Base-by-base conservation (phyloP, 768 basidiomycete genomes). In the Leccinum longicurvipes region DNA sequence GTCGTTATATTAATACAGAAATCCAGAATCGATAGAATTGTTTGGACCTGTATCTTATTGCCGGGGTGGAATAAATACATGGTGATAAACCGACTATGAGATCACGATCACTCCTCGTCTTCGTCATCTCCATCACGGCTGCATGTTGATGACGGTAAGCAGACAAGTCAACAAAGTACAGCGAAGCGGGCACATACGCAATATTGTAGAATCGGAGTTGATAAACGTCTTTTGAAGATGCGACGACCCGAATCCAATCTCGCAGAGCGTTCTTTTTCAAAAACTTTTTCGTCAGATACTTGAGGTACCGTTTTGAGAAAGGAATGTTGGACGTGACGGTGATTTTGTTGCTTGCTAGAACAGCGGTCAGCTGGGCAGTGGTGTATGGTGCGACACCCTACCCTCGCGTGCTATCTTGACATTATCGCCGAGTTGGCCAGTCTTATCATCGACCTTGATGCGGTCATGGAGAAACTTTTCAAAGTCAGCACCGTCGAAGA, bases 201-300 rank as follows among this genome's bases (percentile, higher is more conserved):
- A 93, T 89, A 72, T 93, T 93, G 80, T 91, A 95, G 89, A 95
- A 96, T 64, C 88, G 84, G 62, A 99, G 86, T 68, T 94, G 86
- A 77, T 98, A 99, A 66, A 81, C 83, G 72, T 97, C 92, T 79
- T 98, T 97, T 52, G 85, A 82, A 28, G 93, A 87, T 41, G 97
- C 93, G 63, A 98, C 93, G 63, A 99, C 96, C 54, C 93, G 94
- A 72, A 98, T 93, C 91, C 93, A 98, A 77, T 98, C 95, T 63
- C 94, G 87, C 66, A 97, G 82, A 45, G 81, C 77, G 78, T 95
- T 94, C 85, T 97, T 97, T 84, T 98, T 98, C 76, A 98, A 82
- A 83, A 93, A 95, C 80, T 96, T 96, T 83, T 98, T 98, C 60
- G 96, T 98, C 58, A 98, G 81, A 78, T 98, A 99, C 77, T 98